These are phyloP conservation scores for Trametes gibbosa DNA, from an alignment of 768 basidiomycete genomes.

Conservation along the genomic window DNA sequence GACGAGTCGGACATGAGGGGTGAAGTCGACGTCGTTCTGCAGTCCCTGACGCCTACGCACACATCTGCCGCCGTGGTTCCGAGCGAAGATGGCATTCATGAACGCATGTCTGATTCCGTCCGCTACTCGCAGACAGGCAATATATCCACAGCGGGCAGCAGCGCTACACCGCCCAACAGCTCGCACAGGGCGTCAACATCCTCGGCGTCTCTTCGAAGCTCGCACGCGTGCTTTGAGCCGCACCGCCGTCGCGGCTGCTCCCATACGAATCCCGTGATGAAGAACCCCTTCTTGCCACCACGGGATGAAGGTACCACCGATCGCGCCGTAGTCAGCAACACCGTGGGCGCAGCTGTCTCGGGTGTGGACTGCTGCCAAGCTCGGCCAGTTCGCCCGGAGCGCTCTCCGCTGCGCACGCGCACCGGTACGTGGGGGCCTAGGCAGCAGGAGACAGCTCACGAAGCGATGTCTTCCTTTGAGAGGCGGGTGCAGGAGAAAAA, in stretches of 20 bases:
- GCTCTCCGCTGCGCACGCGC: slow-evolving; percentile 1
- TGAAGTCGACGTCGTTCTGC: slow-evolving; percentile 21
- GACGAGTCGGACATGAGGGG: slow-evolving; percentile 22
- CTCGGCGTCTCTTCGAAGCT: neutral
- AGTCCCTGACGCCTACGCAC: slow-evolving; percentile 1
- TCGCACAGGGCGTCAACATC: neutral
- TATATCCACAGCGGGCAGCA: neutral
- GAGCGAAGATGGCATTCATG: too few relatives aligned
- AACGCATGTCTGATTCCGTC: neutral
- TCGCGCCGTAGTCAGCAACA: neutral
- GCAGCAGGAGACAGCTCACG: neutral
- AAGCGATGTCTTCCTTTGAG: slow-evolving; percentile 12
- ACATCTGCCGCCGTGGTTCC: neutral
- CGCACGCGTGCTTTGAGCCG: neutral
- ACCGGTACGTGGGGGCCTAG: neutral
- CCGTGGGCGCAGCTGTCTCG: neutral
- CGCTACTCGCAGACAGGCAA: neutral
- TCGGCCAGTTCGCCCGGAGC: slow-evolving; percentile 1
- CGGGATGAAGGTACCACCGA: neutral
- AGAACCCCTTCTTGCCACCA: neutral
- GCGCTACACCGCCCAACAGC: neutral
- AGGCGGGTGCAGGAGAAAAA: slow-evolving; percentile 20
- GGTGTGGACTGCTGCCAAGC: neutral
- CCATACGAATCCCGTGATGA: neutral
- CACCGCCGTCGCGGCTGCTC: neutral